These are phyloP conservation scores for Leccinum subfulvum DNA, from an alignment of 1,284 basidiomycete species.

Conservation along the genomic window DNA sequence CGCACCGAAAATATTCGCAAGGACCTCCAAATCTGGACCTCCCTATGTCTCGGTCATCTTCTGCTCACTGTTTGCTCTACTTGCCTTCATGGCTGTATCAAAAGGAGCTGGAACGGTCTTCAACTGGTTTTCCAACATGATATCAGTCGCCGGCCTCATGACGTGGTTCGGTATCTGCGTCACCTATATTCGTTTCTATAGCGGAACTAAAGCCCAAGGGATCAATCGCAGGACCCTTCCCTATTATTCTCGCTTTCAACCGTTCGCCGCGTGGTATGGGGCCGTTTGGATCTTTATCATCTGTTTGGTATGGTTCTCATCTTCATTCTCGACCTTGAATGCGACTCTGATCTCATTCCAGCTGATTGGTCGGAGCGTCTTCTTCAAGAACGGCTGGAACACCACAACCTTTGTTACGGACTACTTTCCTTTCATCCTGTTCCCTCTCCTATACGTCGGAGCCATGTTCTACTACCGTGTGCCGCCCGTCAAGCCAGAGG, in stretches of 20 bases:
- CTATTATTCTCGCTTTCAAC: conserved; percentile 59
- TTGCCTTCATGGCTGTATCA: conserved; percentile 73
- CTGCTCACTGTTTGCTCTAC: conserved; percentile 63
- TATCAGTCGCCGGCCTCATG: conserved; percentile 57
- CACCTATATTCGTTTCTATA: conserved; percentile 79
- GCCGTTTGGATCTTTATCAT: conserved; percentile 56
- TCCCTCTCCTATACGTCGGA: conserved; percentile 71
- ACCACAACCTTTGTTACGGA: conserved; percentile 69
- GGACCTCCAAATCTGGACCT: conserved; percentile 67
- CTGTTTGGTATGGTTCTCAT: conserved; percentile 57
- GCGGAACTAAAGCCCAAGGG: conserved; percentile 74
- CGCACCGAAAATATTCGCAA: conserved; percentile 74
- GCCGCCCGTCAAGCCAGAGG: conserved; percentile 45
- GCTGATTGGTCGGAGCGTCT: conserved; percentile 60
- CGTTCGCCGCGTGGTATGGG: conserved; percentile 72
- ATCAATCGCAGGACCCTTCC: conserved; percentile 67
- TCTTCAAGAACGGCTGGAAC: conserved; percentile 68
- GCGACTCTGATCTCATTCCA: no score
- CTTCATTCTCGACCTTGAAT: background rate
- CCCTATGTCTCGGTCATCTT: conserved; percentile 73
- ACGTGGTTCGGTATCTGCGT: conserved; percentile 85
- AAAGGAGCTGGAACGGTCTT: conserved; percentile 69
- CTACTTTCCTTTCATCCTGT: conserved; percentile 76
- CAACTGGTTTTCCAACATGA: conserved; percentile 78
- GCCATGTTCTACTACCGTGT: conserved; percentile 54